Conservation (phyloP, 768 basidiomycete species). For the Tylopilus vinaceipallidus region DNA sequence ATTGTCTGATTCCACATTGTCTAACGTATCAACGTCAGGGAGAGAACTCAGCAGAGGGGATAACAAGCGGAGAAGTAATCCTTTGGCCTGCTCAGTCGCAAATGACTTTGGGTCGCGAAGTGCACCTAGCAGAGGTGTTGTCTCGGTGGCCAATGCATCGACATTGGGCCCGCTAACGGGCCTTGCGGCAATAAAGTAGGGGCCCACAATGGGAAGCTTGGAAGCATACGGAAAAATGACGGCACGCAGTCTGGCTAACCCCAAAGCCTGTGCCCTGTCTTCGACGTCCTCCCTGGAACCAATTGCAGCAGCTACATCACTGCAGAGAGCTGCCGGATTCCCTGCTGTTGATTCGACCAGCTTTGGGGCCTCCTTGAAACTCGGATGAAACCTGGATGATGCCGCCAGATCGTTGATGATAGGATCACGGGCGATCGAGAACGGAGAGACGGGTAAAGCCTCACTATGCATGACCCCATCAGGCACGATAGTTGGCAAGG, state of each 20-base stretch:
- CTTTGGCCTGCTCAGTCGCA: slow-evolving; percentile 18
- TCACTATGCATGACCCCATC: no score
- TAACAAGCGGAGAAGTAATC: slow-evolving; percentile 12
- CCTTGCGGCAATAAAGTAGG: slow-evolving; percentile 14
- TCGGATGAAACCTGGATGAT: neutral
- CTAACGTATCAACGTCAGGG: slow-evolving; percentile 19
- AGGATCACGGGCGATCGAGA: neutral
- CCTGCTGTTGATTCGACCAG: neutral
- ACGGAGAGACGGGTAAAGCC: neutral
- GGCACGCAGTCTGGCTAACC: slow-evolving; percentile 11
- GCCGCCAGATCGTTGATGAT: neutral
- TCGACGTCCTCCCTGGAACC: slow-evolving; percentile 1
- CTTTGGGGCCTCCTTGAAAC: neutral
- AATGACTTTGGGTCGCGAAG: slow-evolving; percentile 24
- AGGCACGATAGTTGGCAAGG: neutral
- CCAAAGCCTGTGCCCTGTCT: slow-evolving; percentile 1
- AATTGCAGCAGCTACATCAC: neutral
- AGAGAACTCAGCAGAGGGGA: slow-evolving; percentile 16
- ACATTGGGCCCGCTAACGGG: neutral
- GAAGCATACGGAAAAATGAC: slow-evolving; percentile 10
- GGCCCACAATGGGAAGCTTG: slow-evolving; percentile 24
- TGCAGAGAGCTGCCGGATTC: neutral
- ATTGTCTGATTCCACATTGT: slow-evolving; percentile 11
- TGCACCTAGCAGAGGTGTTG: slow-evolving; percentile 25
- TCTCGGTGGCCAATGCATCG: slow-evolving; percentile 13